Evolutionary conservation across 352 stramenopile genomes (phyloP).

Genomic region (Peronosclerospora sorghi): DNA sequence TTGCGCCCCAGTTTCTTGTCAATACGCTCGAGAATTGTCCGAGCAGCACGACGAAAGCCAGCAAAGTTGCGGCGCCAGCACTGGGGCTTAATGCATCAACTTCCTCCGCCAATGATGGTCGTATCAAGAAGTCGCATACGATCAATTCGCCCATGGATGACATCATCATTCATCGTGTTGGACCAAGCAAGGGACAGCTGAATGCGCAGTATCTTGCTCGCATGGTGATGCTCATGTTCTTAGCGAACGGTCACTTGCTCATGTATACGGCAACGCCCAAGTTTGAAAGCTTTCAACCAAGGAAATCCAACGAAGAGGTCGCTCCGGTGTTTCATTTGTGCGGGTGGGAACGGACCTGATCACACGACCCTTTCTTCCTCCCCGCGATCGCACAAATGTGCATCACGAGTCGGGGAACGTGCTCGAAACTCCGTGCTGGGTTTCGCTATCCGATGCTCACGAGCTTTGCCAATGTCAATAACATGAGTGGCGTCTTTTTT

Average conservation of each 20-base stretch:
- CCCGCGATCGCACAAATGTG: conserved; percentile 34
- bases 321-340: conserved; percentile 46
- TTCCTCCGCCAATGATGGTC: conserved; percentile 56
- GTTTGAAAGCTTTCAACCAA: conserved; percentile 15
- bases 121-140: conserved; percentile 72
- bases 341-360: conserved; percentile 61
- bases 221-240: conserved; percentile 78
- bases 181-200: conserved; percentile 56
- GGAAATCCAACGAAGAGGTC: conserved; percentile 6
- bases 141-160: conserved; percentile 76
- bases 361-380: conserved; percentile 56
- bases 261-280: conserved; percentile 61
- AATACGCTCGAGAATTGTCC: conserved; percentile 66
- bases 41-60: conserved; percentile 39
- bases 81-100: conserved; percentile 62
- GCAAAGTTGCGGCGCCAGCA: conserved; percentile 40
- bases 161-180: conserved; percentile 71
- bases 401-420: conserved; percentile 44
- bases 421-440: conserved; percentile 52
- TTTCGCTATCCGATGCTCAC: conserved; percentile 85
- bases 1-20: conserved; percentile 63
- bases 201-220: conserved; percentile 64
- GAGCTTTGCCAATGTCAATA: conserved; percentile 73
- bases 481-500: conserved; percentile 80
- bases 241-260: conserved; percentile 75